Base-by-base conservation (phyloP, 2,329 filamentous ascomycete species). In the Aspergillus phoenicis region DNA sequence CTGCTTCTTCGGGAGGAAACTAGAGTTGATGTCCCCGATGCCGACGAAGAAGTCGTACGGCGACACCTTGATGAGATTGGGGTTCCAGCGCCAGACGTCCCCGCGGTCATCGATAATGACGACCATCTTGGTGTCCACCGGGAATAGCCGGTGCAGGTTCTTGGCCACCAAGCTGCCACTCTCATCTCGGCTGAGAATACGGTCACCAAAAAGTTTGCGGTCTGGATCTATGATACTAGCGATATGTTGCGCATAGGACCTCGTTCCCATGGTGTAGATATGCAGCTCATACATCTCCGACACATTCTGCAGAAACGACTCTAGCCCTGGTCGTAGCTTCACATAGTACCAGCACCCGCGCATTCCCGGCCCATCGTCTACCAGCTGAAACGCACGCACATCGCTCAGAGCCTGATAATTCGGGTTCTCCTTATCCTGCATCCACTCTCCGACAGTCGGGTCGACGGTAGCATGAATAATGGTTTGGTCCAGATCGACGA, bases 401-500 rank as follows among this genome's bases (percentile, higher is more conserved):
- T 97, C 90, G 74, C 93, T 93, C 70, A 99, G 89, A 4, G 93
- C 91, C 20, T 91, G 87, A 75, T 97, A 88, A 70, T 99, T 99
- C 17, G 95, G 93, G 68, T 96, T 97, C 3, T 87, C 84, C 24
- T 89, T 87, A 75, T 99, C 93, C 53, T 87, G 85, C 81, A 96
- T 91, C 95, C 95, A 99, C 75, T 99, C 94, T 65, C 89, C 93
- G 58, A 99, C 89, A 0, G 95, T 99, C 6, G 93, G 94, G 69
- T 99, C 95, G 71, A 98, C 96, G 64, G 93, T 97, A 26, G 95
- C 95, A 76, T 99, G 95, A 67, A 99, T 99, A 71, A 99, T 95
- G 60, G 95, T 99, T 81, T 98, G 94, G 75, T 99, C 95, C 58
- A 99, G 83, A 82, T 99, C 95, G 68, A 99, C 95, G 26, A 99